Percentiles rank a stretch among this genome's conserved stretches.
These are phyloP conservation scores for Sporothrix euskadiensis DNA, from an alignment of 2,329 filamentous ascomycete species.

Conservation along the genomic window DNA sequence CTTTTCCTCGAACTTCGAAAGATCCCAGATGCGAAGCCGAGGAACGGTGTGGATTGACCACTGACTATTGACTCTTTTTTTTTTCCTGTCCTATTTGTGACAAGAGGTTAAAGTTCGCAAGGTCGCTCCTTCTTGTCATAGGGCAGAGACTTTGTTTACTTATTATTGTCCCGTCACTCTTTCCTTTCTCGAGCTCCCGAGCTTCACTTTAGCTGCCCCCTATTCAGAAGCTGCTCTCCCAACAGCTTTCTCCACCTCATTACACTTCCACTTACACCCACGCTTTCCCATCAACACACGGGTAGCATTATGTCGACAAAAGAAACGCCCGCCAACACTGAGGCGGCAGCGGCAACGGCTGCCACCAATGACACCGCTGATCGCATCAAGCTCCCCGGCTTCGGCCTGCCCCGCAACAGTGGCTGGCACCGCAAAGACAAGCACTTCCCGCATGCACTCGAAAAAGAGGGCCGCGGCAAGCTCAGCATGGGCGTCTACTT, in stretches of 20 bases:
- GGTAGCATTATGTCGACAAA: background rate
- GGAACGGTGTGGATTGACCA: background rate
- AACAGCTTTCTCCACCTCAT: background rate
- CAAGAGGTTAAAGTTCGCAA: background rate
- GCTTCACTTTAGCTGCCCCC: background rate
- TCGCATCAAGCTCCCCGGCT: slow-evolving; percentile 23
- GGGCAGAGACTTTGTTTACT: background rate
- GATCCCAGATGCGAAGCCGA: background rate
- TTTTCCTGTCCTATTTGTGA: background rate
- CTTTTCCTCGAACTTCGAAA: background rate
- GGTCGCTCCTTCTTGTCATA: background rate
- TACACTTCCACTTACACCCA: background rate
- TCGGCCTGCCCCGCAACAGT: slow-evolving; percentile 19
- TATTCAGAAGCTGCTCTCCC: background rate
- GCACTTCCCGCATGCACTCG: slow-evolving; percentile 24
- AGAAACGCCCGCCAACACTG: background rate
- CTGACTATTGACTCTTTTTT: background rate
- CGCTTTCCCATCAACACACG: background rate
- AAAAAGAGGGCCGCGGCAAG: background rate
- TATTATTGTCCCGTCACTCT: background rate
- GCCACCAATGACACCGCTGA: background rate
- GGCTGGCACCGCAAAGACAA: background rate
- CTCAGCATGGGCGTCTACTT: slow-evolving; percentile 20
- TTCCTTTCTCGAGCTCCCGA: background rate
- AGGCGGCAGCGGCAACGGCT: background rate